These are phyloP conservation scores for Leccinum variicolor DNA, from an alignment of 768 basidiomycete genomes.

Conservation along the genomic window DNA sequence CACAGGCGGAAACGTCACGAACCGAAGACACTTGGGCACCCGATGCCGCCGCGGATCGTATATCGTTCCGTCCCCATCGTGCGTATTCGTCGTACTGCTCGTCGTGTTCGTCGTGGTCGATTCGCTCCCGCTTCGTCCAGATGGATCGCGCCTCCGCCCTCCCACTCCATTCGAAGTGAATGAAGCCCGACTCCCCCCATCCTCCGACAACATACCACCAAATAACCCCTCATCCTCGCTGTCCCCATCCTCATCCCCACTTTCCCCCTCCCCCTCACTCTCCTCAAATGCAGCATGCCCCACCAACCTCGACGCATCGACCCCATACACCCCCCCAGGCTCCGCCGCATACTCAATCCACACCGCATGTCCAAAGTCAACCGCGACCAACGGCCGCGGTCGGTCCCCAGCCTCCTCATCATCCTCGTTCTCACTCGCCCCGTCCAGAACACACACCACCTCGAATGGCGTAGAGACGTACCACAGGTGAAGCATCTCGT, in stretches of 20 bases:
- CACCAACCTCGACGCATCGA: slow-evolving; percentile 27
- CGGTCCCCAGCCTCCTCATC: slow-evolving; percentile 39
- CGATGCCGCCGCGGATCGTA: slow-evolving; percentile 26
- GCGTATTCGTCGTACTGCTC: slow-evolving; percentile 4
- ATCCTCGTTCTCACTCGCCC: slow-evolving; percentile 27
- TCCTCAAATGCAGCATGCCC: slow-evolving; percentile 27
- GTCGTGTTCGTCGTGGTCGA: neutral
- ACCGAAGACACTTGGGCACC: slow-evolving; percentile 53
- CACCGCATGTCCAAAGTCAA: slow-evolving; percentile 86
- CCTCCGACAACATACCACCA: slow-evolving; percentile 9
- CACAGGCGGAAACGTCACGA: slow-evolving; percentile 66
- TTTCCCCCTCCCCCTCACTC: slow-evolving; percentile 28
- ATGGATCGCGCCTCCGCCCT: neutral
- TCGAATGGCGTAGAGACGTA: slow-evolving; percentile 71
- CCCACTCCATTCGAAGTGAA: slow-evolving; percentile 3
- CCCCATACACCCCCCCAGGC: slow-evolving; percentile 26
- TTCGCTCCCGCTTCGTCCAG: slow-evolving; percentile 2
- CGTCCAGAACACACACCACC: slow-evolving; percentile 61
- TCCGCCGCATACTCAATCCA: slow-evolving; percentile 64
- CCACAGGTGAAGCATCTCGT: slow-evolving; percentile 65
- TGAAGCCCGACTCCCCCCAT: neutral
- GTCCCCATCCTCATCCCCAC: neutral
- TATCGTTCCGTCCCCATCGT: slow-evolving; percentile 18
- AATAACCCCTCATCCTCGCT: slow-evolving; percentile 10
- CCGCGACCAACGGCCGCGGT: slow-evolving; percentile 69